phyloP scores from a whole-genome alignment of 805 yeast genomes.

The Candida yuanshanica region DNA sequence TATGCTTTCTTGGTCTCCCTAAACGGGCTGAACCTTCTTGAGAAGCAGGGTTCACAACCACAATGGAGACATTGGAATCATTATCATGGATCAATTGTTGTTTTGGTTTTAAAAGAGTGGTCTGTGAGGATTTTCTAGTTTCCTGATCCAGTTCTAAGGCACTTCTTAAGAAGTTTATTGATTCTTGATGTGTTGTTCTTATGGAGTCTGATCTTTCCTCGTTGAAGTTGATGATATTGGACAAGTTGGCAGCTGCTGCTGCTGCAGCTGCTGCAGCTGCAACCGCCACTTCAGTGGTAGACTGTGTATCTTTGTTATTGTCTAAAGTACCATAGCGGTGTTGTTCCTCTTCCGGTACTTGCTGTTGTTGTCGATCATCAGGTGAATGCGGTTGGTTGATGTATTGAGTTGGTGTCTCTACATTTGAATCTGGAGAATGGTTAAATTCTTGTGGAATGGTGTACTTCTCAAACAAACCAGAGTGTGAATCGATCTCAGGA shows the following conservation, averaged over 20 bases:
- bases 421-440: background rate
- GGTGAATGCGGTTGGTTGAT: constrained; percentile 4
- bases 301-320: constrained; percentile 1
- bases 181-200: background rate
- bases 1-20: constrained; percentile 23
- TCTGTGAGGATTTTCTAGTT: background rate
- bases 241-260: constrained; percentile 21
- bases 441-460: background rate
- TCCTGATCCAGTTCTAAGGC: background rate
- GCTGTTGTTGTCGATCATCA: constrained; percentile 5
- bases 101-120: constrained; percentile 12
- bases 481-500: constrained; percentile 10
- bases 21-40: constrained; percentile 20
- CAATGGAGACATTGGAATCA: constrained; percentile 19
- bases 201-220: background rate
- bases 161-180: background rate
- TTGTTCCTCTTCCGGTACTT: background rate
- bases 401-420: constrained; percentile 6
- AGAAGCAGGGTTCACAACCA: constrained; percentile 24
- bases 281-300: constrained; percentile 3
- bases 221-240: constrained; percentile 22
- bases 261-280: constrained; percentile 21
- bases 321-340: background rate
- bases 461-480: background rate
- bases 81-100: constrained; percentile 20